Evolutionary conservation across 169 alveolate species (phyloP).

Genomic region (Plasmodium gaboni): DNA sequence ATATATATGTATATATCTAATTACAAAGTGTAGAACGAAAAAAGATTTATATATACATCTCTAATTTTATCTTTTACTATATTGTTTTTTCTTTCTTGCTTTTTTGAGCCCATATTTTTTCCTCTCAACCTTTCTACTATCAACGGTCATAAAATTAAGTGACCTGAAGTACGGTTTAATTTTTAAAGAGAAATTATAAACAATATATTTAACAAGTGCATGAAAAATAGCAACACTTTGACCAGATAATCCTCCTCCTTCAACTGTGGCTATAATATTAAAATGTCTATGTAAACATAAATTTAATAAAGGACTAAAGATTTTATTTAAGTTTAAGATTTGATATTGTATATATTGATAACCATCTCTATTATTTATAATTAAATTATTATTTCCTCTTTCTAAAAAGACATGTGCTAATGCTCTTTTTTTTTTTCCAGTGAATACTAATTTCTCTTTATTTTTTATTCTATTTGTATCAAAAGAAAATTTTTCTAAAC

Average conservation of each 20-base stretch:
- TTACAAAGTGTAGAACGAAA: not conserved
- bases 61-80: slow-evolving; percentile 15
- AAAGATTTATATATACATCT: not conserved
- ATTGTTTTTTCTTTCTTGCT: slow-evolving; percentile 24
- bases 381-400: slow-evolving; percentile 85
- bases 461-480: slow-evolving; percentile 46
- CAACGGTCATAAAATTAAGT: slow-evolving; percentile 65
- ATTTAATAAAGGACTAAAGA: slow-evolving; percentile 81
- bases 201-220: slow-evolving; percentile 82
- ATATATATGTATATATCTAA: too few species aligned
- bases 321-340: slow-evolving; percentile 78
- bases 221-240: slow-evolving; percentile 86
- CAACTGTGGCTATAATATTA: slow-evolving; percentile 81
- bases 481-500: slow-evolving; percentile 42
- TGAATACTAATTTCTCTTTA: slow-evolving; percentile 56
- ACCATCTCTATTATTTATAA: slow-evolving; percentile 85
- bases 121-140: slow-evolving; percentile 65
- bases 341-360: slow-evolving; percentile 84
- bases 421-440: slow-evolving; percentile 72
- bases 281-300: slow-evolving; percentile 79
- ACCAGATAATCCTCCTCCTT: slow-evolving; percentile 86
- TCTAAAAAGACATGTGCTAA: slow-evolving; percentile 84
- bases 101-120: slow-evolving; percentile 23
- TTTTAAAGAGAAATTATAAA: slow-evolving; percentile 79
- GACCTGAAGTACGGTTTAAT: slow-evolving; percentile 76